Conservation (phyloP, 441 rosid genomes). For the Metrosideros polymorpha region DNA sequence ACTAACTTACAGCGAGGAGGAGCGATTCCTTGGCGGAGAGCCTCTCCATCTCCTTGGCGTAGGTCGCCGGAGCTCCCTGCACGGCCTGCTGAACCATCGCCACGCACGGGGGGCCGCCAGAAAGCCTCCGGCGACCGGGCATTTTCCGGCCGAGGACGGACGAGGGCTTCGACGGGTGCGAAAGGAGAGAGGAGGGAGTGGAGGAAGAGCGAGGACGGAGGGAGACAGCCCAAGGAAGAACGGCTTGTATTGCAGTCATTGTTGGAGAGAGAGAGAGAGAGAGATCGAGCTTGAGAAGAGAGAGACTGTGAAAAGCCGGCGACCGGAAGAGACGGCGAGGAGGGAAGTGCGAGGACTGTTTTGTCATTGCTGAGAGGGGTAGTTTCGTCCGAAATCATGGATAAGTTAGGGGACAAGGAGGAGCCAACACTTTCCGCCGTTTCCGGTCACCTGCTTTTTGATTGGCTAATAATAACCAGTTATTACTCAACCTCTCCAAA, state of each 20-base stretch:
- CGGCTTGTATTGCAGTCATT: constrained; percentile 39
- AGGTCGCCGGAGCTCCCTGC: constrained; percentile 58
- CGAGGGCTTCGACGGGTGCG: neutral
- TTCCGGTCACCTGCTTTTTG: neutral
- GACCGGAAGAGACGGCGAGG: neutral
- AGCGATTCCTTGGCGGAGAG: constrained; percentile 93
- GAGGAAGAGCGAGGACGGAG: constrained; percentile 17
- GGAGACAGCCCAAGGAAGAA: constrained; percentile 23
- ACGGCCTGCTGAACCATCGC: constrained; percentile 67
- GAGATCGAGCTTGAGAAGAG: neutral
- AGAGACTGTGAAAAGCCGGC: neutral
- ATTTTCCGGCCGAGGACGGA: constrained; percentile 9
- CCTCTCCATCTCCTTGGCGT: constrained; percentile 90
- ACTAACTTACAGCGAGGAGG: constrained; percentile 61
- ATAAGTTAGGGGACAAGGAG: neutral
- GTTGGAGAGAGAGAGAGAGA: neutral
- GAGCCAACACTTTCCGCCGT: neutral
- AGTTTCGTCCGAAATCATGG: neutral
- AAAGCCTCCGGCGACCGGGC: constrained; percentile 6
- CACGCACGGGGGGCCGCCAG: constrained; percentile 11
- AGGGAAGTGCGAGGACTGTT: neutral
- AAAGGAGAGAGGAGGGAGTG: constrained; percentile 1
- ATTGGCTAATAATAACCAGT: too few species aligned
- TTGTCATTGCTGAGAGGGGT: neutral
- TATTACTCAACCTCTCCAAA: too few species aligned